Conservation (phyloP, 108 stramenopile genomes). For the Fragilaria crotonensis region DNA sequence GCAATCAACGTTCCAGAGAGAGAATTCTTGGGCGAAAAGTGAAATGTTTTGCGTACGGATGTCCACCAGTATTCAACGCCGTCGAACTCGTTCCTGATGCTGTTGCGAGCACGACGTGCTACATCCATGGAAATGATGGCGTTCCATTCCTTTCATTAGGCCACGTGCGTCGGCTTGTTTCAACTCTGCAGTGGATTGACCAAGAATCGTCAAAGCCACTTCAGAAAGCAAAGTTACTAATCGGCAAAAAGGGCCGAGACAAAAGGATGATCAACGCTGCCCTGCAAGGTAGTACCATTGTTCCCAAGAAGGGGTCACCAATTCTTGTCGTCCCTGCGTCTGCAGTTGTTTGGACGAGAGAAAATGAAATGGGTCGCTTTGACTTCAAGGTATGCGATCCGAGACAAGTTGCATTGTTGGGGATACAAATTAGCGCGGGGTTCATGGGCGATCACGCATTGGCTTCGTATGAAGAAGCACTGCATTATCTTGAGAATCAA, state of each 20-base stretch:
- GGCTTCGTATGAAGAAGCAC: background rate
- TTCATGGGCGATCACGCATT: background rate
- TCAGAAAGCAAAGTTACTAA: background rate
- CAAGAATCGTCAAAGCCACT: background rate
- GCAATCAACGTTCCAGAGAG: slow-evolving; percentile 2
- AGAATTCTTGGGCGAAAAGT: background rate
- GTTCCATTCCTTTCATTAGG: slow-evolving; percentile 35
- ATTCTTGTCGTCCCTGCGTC: slow-evolving; percentile 3
- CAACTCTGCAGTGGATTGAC: slow-evolving; percentile 15
- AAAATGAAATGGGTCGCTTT: background rate
- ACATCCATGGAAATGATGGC: slow-evolving; percentile 30
- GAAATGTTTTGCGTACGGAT: slow-evolving; percentile 17
- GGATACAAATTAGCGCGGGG: background rate
- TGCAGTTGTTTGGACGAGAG: slow-evolving; percentile 5
- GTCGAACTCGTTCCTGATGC: slow-evolving; percentile 17
- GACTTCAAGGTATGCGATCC: background rate
- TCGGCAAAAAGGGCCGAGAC: background rate
- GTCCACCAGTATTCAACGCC: slow-evolving; percentile 26
- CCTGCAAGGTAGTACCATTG: background rate
- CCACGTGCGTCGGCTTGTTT: slow-evolving; percentile 21
- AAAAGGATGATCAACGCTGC: too few species aligned
- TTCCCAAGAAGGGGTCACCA: slow-evolving; percentile 2
- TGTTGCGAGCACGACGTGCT: slow-evolving; percentile 14
- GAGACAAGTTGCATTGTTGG: background rate
- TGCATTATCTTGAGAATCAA: background rate